phyloP scores from a whole-genome alignment of 768 basidiomycete genomes.

The Xanthoconium stramineum region DNA sequence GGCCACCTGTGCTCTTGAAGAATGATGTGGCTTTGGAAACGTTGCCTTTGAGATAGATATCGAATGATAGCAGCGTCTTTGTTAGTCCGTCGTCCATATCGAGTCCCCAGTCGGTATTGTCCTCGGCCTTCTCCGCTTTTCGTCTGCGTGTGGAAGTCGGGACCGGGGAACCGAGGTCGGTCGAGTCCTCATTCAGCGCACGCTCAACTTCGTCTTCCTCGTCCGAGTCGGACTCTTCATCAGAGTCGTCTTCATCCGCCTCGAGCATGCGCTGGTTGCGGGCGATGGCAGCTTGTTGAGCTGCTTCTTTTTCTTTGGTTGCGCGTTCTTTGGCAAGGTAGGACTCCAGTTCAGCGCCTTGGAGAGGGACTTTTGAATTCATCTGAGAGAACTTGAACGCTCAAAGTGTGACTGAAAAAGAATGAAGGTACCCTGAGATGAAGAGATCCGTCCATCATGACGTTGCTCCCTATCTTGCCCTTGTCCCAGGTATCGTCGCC shows the following conservation, averaged over 20 bases:
- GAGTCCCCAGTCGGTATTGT: slow-evolving; percentile 63
- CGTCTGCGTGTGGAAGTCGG: slow-evolving; percentile 31
- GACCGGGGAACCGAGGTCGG: slow-evolving; percentile 31
- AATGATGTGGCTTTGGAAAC: slow-evolving; percentile 82
- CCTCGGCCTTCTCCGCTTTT: slow-evolving; percentile 47
- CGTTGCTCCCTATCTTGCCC: slow-evolving; percentile 82
- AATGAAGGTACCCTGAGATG: slow-evolving; percentile 54
- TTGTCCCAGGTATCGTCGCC: slow-evolving; percentile 82
- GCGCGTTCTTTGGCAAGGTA: slow-evolving; percentile 72
- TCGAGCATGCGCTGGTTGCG: slow-evolving; percentile 88
- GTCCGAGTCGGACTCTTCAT: slow-evolving; percentile 62
- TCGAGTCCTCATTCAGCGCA: slow-evolving; percentile 48
- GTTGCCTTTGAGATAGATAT: slow-evolving; percentile 97
- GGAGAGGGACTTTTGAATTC: slow-evolving; percentile 83
- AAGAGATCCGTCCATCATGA: slow-evolving; percentile 75
- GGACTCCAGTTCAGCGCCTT: slow-evolving; percentile 83
- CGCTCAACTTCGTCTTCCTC: slow-evolving; percentile 58
- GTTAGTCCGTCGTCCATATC: slow-evolving; percentile 76
- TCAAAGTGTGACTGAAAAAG: not conserved
- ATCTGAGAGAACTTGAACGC: slow-evolving; percentile 47
- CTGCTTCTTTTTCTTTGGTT: slow-evolving; percentile 79
- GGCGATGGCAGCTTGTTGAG: slow-evolving; percentile 78
- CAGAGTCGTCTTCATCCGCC: slow-evolving; percentile 88
- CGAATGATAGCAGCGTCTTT: slow-evolving; percentile 80
- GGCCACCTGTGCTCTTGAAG: slow-evolving; percentile 74